Evolutionary conservation across 352 stramenopile species (phyloP).

Genomic region (Phytophthora ohioensis): DNA sequence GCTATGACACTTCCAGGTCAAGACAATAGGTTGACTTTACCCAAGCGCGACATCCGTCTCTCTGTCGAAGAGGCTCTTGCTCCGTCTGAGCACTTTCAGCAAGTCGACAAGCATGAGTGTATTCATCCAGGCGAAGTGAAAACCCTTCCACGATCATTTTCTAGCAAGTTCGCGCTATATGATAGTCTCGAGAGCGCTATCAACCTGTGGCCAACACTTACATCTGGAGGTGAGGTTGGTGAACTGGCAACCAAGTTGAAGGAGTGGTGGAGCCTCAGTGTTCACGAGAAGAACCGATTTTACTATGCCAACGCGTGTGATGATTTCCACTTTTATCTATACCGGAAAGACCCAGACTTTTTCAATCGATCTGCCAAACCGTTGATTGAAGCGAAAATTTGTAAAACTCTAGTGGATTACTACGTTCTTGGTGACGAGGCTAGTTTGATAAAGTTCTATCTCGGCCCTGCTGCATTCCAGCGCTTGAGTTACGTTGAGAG

Average conservation of each 20-base stretch:
- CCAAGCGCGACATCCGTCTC: conserved; percentile 44
- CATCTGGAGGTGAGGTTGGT: conserved; percentile 21
- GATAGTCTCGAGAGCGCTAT: conserved; percentile 43
- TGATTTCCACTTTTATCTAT: conserved; percentile 70
- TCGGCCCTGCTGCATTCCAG: conserved; percentile 37
- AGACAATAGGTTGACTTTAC: conserved; percentile 10
- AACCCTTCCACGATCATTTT: conserved; percentile 36
- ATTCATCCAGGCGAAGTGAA: conserved; percentile 34
- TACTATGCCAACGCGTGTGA: conserved; percentile 59
- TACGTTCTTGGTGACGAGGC: conserved; percentile 52
- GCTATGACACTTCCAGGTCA: conserved; percentile 24
- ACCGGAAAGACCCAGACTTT: conserved; percentile 56
- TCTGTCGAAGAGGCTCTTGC: conserved; percentile 34
- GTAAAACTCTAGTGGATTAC: conserved; percentile 64
- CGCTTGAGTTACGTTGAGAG: conserved; percentile 51
- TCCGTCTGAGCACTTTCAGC: conserved; percentile 45
- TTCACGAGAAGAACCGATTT: conserved; percentile 36
- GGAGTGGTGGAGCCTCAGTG: conserved; percentile 35
- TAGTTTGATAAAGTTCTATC: conserved; percentile 38
- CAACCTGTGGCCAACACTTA: conserved; percentile 42
- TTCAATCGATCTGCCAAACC: conserved; percentile 50
- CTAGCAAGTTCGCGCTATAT: conserved; percentile 56
- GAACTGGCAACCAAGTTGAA: conserved; percentile 45
- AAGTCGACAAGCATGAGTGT: conserved; percentile 47
- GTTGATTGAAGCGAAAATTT: conserved; percentile 51